Evolutionary conservation across 306 rosid genomes (phyloP), one percentile per base, ranked within the genome.

Genomic region (Medicago lupulina): DNA sequence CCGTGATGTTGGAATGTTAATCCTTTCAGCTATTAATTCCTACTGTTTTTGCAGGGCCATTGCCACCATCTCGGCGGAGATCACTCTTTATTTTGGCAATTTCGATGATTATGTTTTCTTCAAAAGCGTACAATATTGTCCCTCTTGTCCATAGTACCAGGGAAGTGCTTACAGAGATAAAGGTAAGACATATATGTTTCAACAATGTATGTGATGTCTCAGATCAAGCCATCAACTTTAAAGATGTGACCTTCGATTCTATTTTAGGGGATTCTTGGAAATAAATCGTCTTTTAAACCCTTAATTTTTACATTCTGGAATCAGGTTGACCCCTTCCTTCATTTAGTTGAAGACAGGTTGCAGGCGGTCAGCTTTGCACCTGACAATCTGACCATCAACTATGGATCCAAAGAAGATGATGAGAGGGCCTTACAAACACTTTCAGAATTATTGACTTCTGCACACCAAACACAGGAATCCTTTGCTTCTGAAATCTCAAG

Each of bases 241-340:
- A 53, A 60, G 46, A 73, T 55, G 59, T 67, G 60, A 67, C 47
- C 72, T 40, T 49, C 47, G 67, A 70, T 50, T 75, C 51, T 62
- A 13, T 61, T 46, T 36, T 43, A 59, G 13, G 17, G 44, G 47
- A 53, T 40, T 83, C 15, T 74, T 67, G 67, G 36, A 67, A 65
- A 59, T 65, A 55, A 43, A 60, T 13, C 17, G 60, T 38, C 67
- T 38, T 63, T 46, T 57, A 53, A 36, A 51, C 38, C 49, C 76
- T 62, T 71, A 19, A 61, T 46, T 59, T 63, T 71, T 65, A 41
- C 80, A 10, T 55, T 67, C 67, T 67, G 74, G 21, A 40, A 54
- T 79, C 89, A 93, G 97, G 84, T 86, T 79, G 98, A 93, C 70
- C 98, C 98, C 25, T 93, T 89, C 86, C 91, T 93, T 70, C 76